These are phyloP conservation scores for Termitomyces eurrhizus DNA, from an alignment of 768 basidiomycete species.

Conservation along the genomic window DNA sequence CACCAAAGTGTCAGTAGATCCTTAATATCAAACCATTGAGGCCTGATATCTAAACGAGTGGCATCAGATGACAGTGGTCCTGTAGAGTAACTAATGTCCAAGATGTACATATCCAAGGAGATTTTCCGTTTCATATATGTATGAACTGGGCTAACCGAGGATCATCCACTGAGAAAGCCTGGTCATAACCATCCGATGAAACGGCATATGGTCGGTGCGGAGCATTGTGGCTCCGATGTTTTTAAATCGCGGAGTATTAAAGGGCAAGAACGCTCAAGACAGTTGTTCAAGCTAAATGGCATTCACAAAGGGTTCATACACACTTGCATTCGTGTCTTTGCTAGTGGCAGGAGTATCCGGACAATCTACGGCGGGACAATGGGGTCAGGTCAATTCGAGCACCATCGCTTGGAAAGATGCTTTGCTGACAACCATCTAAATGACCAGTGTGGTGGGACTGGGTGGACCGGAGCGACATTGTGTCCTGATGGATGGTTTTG, in stretches of 20 bases:
- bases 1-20: not conserved
- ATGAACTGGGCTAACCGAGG: constrained; percentile 4
- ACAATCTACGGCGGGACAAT: constrained; percentile 24
- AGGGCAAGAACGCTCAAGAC: not conserved
- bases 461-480: constrained; percentile 47
- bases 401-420: not conserved
- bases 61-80: not conserved
- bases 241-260: constrained; percentile 1
- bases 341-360: constrained; percentile 5
- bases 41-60: not conserved
- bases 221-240: constrained; percentile 2
- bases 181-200: constrained; percentile 25
- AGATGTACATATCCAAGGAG: not conserved
- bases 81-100: not conserved
- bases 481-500: constrained; percentile 47
- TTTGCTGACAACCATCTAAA: not conserved
- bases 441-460: constrained; percentile 48
- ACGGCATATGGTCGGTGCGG: constrained; percentile 33
- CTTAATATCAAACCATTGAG: not conserved
- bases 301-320: constrained; percentile 5
- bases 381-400: constrained; percentile 31
- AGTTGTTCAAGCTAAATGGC: not conserved
- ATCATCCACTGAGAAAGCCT: constrained; percentile 3
- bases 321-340: constrained; percentile 9
- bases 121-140: constrained; percentile 7